Evolutionary conservation across 768 basidiomycete species (phyloP).

Genomic region (Kwoniella botswanensis): DNA sequence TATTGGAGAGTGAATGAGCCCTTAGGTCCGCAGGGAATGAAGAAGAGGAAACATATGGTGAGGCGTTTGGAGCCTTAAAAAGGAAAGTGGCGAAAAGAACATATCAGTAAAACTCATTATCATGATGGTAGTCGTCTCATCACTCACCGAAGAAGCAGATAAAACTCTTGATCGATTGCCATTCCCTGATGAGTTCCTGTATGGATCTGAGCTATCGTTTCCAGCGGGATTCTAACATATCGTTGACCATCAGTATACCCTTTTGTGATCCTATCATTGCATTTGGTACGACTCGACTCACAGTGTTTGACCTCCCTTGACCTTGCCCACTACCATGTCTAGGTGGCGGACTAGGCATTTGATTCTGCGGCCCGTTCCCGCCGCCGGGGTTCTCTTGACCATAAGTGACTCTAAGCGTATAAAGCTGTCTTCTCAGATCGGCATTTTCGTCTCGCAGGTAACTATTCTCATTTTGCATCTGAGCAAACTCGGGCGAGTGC

Average conservation of each 20-base stretch:
- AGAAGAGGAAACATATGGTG: conserved; percentile 38
- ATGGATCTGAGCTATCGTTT: conserved; percentile 1
- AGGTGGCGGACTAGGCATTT: conserved; percentile 24
- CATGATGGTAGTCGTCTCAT: no score
- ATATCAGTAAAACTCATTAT: background rate
- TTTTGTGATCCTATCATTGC: no score
- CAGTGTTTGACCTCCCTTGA: conserved; percentile 18
- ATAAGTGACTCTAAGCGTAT: conserved; percentile 20
- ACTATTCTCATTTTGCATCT: conserved; percentile 43
- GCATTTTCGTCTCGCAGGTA: conserved; percentile 53
- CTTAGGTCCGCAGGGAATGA: conserved; percentile 32
- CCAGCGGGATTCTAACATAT: background rate
- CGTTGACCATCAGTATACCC: background rate
- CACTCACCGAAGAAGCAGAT: conserved; percentile 42
- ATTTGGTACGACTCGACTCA: conserved; percentile 3
- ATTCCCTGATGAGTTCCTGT: conserved; percentile 20
- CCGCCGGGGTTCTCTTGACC: conserved; percentile 11
- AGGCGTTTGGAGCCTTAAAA: conserved; percentile 38
- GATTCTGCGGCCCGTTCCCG: background rate
- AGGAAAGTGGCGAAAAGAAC: background rate
- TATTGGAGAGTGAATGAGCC: conserved; percentile 30
- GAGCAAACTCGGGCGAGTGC: conserved; percentile 34
- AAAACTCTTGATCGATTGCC: conserved; percentile 33
- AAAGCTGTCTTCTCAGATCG: conserved; percentile 43
- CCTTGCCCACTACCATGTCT: conserved; percentile 25